phyloP scores from a whole-genome alignment of 805 yeast species.

The Dipodascopsis uninucleata region DNA sequence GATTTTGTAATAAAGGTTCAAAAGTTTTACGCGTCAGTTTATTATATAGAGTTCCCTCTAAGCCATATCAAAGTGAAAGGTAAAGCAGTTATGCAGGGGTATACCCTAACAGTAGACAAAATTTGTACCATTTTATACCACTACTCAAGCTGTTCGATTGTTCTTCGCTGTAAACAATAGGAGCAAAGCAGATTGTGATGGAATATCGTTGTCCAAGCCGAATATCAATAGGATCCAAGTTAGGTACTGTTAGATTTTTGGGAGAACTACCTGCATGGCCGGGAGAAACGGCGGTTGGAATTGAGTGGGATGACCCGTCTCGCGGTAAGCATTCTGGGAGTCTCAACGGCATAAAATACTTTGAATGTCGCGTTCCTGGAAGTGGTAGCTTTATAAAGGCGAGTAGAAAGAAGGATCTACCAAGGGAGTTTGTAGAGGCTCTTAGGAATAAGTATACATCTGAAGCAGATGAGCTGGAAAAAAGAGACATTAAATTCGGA shows the following conservation, averaged over 20 bases:
- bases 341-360: conserved; percentile 53
- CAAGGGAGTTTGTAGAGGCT: conserved; percentile 45
- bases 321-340: conserved; percentile 75
- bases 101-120: no score
- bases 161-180: no score
- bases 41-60: no score
- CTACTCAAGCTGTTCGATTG: no score
- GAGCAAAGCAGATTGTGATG: no score
- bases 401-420: conserved; percentile 34
- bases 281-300: conserved; percentile 54
- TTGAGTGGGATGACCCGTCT: conserved; percentile 75
- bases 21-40: no score
- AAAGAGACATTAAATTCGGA: conserved; percentile 47
- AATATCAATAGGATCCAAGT: conserved; percentile 14
- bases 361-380: conserved; percentile 40
- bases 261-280: conserved; percentile 69
- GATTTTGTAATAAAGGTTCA: no score
- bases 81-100: no score
- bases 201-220: no score
- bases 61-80: no score
- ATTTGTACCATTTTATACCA: no score
- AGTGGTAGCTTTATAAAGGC: conserved; percentile 65
- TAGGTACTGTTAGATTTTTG: conserved; percentile 58
- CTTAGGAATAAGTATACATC: conserved; percentile 48
- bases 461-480: conserved; percentile 30